Evolutionary conservation across 805 yeast genomes (phyloP).

Genomic region (Candida dajiaensis): DNA sequence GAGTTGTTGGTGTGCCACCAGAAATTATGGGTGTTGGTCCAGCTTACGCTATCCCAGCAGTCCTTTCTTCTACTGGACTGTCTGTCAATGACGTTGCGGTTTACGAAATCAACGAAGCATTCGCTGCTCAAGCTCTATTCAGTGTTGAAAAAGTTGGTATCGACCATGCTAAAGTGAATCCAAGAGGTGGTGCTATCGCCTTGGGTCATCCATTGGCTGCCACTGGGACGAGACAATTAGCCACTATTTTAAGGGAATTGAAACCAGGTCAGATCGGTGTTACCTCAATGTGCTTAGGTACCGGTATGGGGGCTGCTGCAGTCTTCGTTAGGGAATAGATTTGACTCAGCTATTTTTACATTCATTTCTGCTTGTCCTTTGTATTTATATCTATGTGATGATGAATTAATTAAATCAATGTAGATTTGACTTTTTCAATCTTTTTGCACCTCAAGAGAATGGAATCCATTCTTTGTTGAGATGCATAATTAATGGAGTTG

Average conservation of each 20-base stretch:
- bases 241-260: slow-evolving; percentile 80
- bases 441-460: too few relatives aligned
- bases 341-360: not conserved
- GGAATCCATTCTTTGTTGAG: too few relatives aligned
- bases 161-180: slow-evolving; percentile 69
- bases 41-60: slow-evolving; percentile 87
- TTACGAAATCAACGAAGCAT: slow-evolving; percentile 93
- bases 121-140: slow-evolving; percentile 89
- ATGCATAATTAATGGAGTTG: too few relatives aligned
- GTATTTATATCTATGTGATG: not conserved
- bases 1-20: slow-evolving; percentile 91
- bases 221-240: slow-evolving; percentile 89
- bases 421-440: too few relatives aligned
- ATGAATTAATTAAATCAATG: too few relatives aligned
- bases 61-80: slow-evolving; percentile 57
- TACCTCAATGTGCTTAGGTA: slow-evolving; percentile 95
- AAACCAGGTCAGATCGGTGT: slow-evolving; percentile 79
- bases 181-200: slow-evolving; percentile 96
- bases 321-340: slow-evolving; percentile 67
- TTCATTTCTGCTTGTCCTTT: not conserved
- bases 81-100: slow-evolving; percentile 60
- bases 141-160: slow-evolving; percentile 62
- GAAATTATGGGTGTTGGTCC: slow-evolving; percentile 99
- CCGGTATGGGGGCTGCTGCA: slow-evolving; percentile 98
- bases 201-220: slow-evolving; percentile 92